Percentiles rank a stretch among this genome's conserved stretches.
Conservation (phyloP, 306 rosid genomes). For the Lathyrus sativus region DNA sequence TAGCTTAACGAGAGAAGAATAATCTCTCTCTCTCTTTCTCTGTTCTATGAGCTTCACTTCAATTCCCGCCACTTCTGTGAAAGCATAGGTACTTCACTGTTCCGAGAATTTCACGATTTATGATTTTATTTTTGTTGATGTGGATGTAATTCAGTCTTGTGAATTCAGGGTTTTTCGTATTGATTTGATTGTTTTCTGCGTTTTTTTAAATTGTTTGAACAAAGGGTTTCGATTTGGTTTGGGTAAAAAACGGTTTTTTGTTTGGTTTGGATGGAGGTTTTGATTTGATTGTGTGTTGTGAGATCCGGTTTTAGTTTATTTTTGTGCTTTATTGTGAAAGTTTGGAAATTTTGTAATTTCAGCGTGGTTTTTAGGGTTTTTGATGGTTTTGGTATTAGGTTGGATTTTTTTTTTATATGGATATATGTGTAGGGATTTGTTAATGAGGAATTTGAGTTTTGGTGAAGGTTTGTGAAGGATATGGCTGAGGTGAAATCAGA, state of each 20-base stretch:
- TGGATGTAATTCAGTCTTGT: neutral
- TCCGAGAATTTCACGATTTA: conserved; percentile 11
- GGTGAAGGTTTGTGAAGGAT: conserved; percentile 53
- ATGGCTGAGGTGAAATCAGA: conserved; percentile 71
- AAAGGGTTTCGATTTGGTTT: conserved; percentile 38
- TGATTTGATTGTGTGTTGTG: conserved; percentile 54
- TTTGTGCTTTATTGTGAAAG: conserved; percentile 38
- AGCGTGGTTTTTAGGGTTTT: conserved; percentile 48
- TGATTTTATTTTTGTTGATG: neutral
- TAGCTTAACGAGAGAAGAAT: conserved; percentile 36
- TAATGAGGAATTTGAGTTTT: conserved; percentile 58
- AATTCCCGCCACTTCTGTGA: conserved; percentile 76
- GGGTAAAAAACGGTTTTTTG: conserved; percentile 31
- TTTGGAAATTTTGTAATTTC: conserved; percentile 36
- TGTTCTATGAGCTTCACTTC: conserved; percentile 66
- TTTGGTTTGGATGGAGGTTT: conserved; percentile 32
- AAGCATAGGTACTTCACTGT: conserved; percentile 57
- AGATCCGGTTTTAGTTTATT: conserved; percentile 67
- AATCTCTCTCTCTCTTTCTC: conserved; percentile 26
- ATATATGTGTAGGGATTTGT: conserved; percentile 29
- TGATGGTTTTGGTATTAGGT: conserved; percentile 19
- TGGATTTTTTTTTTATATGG: conserved; percentile 7
- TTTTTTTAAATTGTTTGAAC: conserved; percentile 13
- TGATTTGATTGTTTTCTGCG: conserved; percentile 43
- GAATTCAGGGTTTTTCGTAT: conserved; percentile 36